phyloP scores from a whole-genome alignment of 164 flowering plant species.

The Magnolia sinica region DNA sequence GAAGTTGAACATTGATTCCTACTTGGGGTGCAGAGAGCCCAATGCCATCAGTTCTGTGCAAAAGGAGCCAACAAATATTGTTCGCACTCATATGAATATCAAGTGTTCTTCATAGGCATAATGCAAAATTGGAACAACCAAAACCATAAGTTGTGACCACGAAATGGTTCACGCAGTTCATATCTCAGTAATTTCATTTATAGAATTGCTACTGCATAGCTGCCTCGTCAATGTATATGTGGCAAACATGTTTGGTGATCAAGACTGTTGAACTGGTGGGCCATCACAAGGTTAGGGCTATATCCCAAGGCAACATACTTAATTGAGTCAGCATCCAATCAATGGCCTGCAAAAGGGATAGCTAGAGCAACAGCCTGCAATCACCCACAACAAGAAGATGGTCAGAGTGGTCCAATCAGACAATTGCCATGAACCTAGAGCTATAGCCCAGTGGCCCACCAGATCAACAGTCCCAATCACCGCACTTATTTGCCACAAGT shows the following conservation, averaged over 20 bases:
- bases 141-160: background rate
- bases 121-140: background rate
- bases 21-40: conserved; percentile 99
- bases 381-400: too few relatives aligned
- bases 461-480: background rate
- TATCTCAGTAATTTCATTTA: too few relatives aligned
- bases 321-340: background rate
- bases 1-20: conserved; percentile 86
- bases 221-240: background rate
- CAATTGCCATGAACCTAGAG: background rate
- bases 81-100: conserved; percentile 38
- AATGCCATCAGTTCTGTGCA: conserved; percentile 92
- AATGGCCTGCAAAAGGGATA: background rate
- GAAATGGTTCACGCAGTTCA: too few relatives aligned
- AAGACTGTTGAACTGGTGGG: background rate
- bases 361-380: too few relatives aligned
- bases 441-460: background rate
- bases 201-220: background rate
- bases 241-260: background rate
- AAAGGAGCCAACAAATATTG: conserved; percentile 40
- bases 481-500: background rate
- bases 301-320: background rate
- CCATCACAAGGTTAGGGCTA: background rate
- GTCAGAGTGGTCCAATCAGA: too few relatives aligned
- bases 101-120: conserved; percentile 16